Conservation (phyloP, 2,329 filamentous ascomycete species). For the Scopulariopsis brevicaulis region DNA sequence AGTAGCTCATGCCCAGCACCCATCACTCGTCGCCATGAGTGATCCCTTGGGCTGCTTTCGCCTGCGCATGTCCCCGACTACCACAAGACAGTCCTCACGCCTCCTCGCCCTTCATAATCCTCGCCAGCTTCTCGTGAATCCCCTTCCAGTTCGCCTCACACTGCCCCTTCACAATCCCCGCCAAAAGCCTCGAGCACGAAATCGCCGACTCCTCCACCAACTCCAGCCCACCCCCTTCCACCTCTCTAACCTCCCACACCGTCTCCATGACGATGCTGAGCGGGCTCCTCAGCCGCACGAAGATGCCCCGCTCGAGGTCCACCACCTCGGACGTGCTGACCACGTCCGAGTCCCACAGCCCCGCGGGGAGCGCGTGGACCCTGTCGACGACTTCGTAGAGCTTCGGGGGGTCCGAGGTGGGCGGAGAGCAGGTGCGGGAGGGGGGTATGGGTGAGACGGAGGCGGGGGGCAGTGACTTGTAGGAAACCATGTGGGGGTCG, state of each 20-base stretch:
- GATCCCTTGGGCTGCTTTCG: no score
- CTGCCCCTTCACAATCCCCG: conserved; percentile 35
- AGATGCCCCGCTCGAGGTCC: conserved; percentile 34
- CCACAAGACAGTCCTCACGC: not conserved
- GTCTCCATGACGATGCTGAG: conserved; percentile 42
- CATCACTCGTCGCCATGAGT: no score
- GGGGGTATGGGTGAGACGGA: conserved; percentile 13
- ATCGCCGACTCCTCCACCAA: conserved; percentile 39
- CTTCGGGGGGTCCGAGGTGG: conserved; percentile 13
- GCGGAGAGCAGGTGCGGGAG: conserved; percentile 1
- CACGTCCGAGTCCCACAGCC: conserved; percentile 42
- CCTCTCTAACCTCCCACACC: conserved; percentile 29
- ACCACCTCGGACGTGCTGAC: conserved; percentile 43
- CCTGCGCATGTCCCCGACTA: no score
- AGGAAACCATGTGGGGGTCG: conserved; percentile 37
- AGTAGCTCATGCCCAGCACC: not conserved
- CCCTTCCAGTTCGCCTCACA: conserved; percentile 37
- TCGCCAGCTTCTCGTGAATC: conserved; percentile 37
- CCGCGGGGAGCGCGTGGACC: conserved; percentile 39
- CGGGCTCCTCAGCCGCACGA: conserved; percentile 38
- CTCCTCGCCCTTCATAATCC: conserved; percentile 20
- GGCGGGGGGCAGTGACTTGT: conserved; percentile 19
- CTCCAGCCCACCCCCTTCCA: conserved; percentile 18
- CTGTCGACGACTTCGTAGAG: conserved; percentile 37
- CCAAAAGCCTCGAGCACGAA: conserved; percentile 34